These are phyloP conservation scores for Phalaenopsis aphrodite DNA, from an alignment of 106 monocot species.

Conservation along the genomic window DNA sequence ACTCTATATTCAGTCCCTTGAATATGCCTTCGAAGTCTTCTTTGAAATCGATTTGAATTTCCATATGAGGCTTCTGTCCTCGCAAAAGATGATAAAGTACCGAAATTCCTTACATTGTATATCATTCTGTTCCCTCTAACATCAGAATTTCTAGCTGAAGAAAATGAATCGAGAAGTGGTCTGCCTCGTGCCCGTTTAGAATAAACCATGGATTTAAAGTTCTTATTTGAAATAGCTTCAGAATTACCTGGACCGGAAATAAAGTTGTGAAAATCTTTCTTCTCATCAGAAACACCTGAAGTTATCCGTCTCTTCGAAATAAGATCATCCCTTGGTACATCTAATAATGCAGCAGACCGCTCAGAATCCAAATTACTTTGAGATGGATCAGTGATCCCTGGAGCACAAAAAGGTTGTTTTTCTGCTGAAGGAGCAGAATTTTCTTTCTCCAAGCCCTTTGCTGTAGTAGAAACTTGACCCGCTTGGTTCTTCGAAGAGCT, in stretches of 20 bases:
- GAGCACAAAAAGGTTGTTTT: conserved; percentile 11
- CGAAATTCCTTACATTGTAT: conserved; percentile 36
- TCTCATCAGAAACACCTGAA: conserved; percentile 6
- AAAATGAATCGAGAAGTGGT: conserved; percentile 17
- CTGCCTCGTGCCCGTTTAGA: conserved; percentile 31
- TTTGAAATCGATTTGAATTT: conserved; percentile 42
- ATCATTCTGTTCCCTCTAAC: conserved; percentile 48
- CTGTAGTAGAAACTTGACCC: conserved; percentile 20
- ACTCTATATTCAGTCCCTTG: conserved; percentile 58
- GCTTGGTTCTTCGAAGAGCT: conserved; percentile 21
- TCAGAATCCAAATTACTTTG: conserved; percentile 12
- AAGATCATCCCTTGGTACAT: conserved; percentile 18
- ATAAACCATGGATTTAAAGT: conserved; percentile 15
- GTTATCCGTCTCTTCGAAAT: conserved; percentile 9
- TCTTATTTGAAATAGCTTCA: conserved; percentile 20
- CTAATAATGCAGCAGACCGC: conserved; percentile 10
- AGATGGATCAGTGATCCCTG: conserved; percentile 4
- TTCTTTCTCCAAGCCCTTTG: conserved; percentile 16
- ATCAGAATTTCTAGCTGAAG: conserved; percentile 17
- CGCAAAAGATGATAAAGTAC: conserved; percentile 24
- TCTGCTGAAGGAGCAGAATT: background rate
- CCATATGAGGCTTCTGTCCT: conserved; percentile 23
- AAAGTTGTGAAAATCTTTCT: conserved; percentile 17
- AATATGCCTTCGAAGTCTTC: conserved; percentile 30
- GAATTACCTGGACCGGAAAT: conserved; percentile 12